Evolutionary conservation across 1,284 basidiomycete genomes (phyloP), one percentile per base, ranked within the genome.

Genomic region (Cryptococcus floricola): DNA sequence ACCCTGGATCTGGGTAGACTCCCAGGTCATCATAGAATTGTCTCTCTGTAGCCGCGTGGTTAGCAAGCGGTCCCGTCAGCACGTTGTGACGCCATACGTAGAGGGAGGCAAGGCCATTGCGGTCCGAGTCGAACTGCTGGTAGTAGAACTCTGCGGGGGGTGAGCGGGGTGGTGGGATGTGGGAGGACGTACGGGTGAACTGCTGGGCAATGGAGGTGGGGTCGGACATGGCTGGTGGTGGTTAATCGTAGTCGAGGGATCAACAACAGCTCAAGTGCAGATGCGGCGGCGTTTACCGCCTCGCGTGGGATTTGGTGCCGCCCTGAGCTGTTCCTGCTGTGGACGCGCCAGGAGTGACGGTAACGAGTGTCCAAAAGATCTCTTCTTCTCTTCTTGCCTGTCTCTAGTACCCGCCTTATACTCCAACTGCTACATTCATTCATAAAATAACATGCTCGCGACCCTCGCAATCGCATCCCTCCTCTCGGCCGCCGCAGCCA

Each of bases 11-110:
- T 82, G 85, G 38, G 73, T 59, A 23, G 84, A 83, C 79, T 98
- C 94, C 79, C 86, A 98, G 10, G 88, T 86, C 68, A 98, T 80
- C 91, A 96, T 97, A 23, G 94, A 98, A 52, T 74, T 60, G 31
- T 82, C 80, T 62, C 93, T 85, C 95, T 98, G 38, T 19, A 13
- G 19, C 39, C 5, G 8, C 10, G 4, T 5, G 10, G 25, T 48
- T 34, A 54, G 45, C 9, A 5, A 28, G 48, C 42, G 12, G 44
- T 25, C 10, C 23, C 4, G 18, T 7, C 7, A 52, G 41, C 10
- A 27, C 6, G 16, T 12, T 6, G 39, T 16, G 23, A 12, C 27
- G 9, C 68, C 76, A 23, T 45, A 77, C 77, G 68, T 77, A 78
- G 56, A 78, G 71, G 52, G 64, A 62, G 13, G 66, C 60, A 27